Evolutionary conservation across 805 yeast genomes (phyloP).

Genomic region (Metschnikowia reukaufii): DNA sequence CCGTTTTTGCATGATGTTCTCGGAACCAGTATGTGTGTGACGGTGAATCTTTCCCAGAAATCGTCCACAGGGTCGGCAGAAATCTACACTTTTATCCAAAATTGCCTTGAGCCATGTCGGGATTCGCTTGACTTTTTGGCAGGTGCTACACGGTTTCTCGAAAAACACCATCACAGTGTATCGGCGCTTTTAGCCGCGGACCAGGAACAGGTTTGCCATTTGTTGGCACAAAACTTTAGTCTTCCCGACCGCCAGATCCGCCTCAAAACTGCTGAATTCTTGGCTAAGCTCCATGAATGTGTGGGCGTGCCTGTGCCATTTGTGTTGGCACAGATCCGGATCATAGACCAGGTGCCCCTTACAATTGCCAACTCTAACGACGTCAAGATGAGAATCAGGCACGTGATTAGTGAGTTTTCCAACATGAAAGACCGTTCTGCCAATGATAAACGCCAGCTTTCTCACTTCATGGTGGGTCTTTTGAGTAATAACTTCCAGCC

Average conservation of each 20-base stretch:
- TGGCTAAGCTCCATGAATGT: conserved; percentile 32
- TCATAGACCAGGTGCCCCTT: conserved; percentile 71
- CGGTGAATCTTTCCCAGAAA: conserved; percentile 2
- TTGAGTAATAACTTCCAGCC: conserved; percentile 79
- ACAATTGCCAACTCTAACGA: conserved; percentile 73
- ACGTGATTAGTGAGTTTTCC: conserved; percentile 46
- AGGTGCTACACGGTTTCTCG: conserved; percentile 6
- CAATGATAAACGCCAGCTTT: conserved; percentile 3
- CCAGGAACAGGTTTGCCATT: conserved; percentile 11
- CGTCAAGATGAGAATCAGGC: conserved; percentile 65
- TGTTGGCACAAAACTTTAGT: conserved; percentile 35
- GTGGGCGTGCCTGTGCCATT: conserved; percentile 31
- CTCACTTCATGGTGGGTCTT: conserved; percentile 52
- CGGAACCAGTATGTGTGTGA: conserved; percentile 6
- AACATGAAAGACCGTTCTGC: background rate
- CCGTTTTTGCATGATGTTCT: conserved; percentile 10
- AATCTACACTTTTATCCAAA: conserved; percentile 3
- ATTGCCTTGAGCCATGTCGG: conserved; percentile 9
- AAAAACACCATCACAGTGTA: background rate
- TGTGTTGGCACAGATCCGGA: conserved; percentile 41
- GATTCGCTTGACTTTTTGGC: conserved; percentile 7
- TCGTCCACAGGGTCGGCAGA: background rate
- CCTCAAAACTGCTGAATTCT: conserved; percentile 48
- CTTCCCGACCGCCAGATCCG: conserved; percentile 54
- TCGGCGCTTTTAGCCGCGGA: background rate